These are phyloP conservation scores for Butyriboletus loyo DNA, from an alignment of 768 basidiomycete species.

Conservation along the genomic window DNA sequence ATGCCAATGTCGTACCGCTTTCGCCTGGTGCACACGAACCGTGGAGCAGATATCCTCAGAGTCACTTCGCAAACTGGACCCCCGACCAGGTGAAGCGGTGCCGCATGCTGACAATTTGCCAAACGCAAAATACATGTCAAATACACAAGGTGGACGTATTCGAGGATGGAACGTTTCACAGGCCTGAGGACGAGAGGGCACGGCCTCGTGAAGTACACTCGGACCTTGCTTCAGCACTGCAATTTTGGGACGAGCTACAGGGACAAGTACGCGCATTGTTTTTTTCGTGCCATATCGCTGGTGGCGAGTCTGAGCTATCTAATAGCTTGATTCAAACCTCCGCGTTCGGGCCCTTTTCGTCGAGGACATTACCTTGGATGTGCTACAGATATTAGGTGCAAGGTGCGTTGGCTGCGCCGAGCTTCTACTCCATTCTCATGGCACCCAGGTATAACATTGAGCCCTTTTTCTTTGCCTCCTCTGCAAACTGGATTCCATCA, in stretches of 20 bases:
- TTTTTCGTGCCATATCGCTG: neutral
- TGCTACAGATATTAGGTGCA: conserved; percentile 37
- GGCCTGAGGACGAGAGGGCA: neutral
- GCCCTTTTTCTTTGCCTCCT: conserved; percentile 45
- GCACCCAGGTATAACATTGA: conserved; percentile 38
- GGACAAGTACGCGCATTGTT: conserved; percentile 19
- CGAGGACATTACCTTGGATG: conserved; percentile 32
- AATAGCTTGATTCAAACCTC: conserved; percentile 21
- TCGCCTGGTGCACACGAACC: neutral
- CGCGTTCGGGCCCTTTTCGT: conserved; percentile 37
- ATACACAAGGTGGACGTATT: conserved; percentile 25
- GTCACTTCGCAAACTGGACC: conserved; percentile 57
- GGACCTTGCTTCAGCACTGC: conserved; percentile 1
- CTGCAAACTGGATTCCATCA: conserved; percentile 41
- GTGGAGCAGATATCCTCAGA: conserved; percentile 47
- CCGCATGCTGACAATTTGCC: conserved; percentile 29
- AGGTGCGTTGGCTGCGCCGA: conserved; percentile 21
- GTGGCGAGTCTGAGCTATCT: neutral
- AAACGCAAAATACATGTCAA: conserved; percentile 7
- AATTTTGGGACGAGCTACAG: conserved; percentile 31
- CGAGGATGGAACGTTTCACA: conserved; percentile 15
- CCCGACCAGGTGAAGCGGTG: conserved; percentile 37
- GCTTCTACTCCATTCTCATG: neutral
- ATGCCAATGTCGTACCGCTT: conserved; percentile 7
- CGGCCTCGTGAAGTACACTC: conserved; percentile 14